Conservation (phyloP, 257 asterid species). For the Leptodermis oblonga region DNA sequence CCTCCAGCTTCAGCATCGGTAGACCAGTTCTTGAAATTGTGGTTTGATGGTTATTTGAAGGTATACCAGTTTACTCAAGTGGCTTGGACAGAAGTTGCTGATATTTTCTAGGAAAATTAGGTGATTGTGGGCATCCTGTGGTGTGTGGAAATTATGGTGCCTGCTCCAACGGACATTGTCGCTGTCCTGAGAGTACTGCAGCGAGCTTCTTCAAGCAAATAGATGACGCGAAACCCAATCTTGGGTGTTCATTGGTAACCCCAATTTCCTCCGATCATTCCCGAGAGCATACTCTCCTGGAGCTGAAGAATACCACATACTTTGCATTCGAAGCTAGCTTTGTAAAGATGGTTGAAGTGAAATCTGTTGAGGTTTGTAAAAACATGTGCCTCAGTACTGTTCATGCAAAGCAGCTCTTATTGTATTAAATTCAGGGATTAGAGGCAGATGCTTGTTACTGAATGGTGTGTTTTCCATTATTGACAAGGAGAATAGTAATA, state of each 20-base stretch:
- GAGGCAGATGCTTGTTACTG: conserved; percentile 11
- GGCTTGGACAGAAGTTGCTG: background rate
- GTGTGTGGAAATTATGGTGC: conserved; percentile 14
- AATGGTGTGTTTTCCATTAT: conserved; percentile 13
- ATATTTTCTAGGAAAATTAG: conserved; percentile 2
- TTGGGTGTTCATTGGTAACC: conserved; percentile 12
- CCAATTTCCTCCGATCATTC: conserved; percentile 16
- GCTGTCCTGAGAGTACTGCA: conserved; percentile 13
- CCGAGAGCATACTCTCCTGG: conserved; percentile 11
- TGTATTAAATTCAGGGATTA: background rate
- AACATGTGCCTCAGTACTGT: conserved; percentile 14
- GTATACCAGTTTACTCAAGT: background rate
- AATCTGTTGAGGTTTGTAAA: conserved; percentile 17
- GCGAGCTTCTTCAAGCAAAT: conserved; percentile 1
- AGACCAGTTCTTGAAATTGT: background rate
- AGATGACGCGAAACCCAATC: background rate
- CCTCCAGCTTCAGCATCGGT: too few relatives aligned
- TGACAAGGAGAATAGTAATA: background rate
- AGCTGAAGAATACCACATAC: conserved; percentile 6
- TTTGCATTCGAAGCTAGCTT: background rate
- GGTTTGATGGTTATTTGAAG: background rate
- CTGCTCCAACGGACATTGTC: conserved; percentile 16
- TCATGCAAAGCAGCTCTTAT: conserved; percentile 25
- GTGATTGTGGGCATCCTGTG: too few relatives aligned
- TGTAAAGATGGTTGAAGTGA: too few relatives aligned